Conservation (phyloP, 1,139 yeast genomes). For the Sugiyamaella neomexicana region DNA sequence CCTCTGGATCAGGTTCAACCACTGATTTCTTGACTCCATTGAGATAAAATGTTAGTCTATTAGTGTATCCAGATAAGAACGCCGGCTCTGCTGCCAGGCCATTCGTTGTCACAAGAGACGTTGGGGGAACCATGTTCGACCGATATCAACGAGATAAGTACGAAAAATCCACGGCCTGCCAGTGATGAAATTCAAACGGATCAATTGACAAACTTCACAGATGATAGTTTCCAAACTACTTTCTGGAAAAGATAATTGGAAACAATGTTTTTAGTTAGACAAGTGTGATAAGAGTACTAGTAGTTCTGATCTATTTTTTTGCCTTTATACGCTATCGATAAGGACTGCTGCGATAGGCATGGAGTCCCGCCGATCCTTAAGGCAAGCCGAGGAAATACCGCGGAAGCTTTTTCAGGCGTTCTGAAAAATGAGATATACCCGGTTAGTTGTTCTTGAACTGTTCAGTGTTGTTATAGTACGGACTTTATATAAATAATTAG, state of each 20-base stretch:
- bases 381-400: neutral
- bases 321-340: neutral
- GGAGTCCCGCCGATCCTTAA: neutral
- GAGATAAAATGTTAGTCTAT: slow-evolving; percentile 41
- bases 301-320: too few species aligned
- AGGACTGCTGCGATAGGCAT: neutral
- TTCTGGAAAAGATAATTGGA: too few species aligned
- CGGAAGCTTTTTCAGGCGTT: neutral
- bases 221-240: neutral
- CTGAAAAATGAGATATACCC: neutral
- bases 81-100: slow-evolving; percentile 2
- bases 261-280: too few species aligned
- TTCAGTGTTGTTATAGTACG: too few species aligned
- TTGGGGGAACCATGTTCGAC: slow-evolving; percentile 5
- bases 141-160: neutral
- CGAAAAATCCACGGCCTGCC: too few species aligned
- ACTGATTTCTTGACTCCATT: slow-evolving; percentile 43
- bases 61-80: slow-evolving; percentile 3
- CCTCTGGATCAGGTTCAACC: slow-evolving; percentile 45
- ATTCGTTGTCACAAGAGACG: neutral
- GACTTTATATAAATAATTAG: neutral
- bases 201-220: neutral
- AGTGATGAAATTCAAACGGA: neutral
- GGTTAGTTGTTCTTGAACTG: too few species aligned
- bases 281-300: too few species aligned